Conservation (phyloP, 768 basidiomycete species). For the Dacryopinax primogenitus region DNA sequence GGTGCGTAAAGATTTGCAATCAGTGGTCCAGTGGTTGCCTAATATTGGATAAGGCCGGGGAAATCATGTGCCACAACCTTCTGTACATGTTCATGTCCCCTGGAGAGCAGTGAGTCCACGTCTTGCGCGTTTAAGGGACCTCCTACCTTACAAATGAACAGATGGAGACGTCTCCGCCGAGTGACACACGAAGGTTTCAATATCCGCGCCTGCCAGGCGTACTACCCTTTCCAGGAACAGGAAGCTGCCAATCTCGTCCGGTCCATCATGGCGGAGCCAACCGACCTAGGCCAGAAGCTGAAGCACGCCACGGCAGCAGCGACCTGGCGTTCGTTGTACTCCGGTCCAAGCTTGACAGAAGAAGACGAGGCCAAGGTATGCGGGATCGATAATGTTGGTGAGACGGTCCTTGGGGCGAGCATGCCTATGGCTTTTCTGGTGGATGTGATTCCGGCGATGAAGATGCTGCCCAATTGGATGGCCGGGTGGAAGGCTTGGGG, state of each 20-base stretch:
- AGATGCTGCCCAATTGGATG: background rate
- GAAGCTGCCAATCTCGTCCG: background rate
- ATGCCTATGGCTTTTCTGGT: background rate
- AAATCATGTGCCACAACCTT: background rate
- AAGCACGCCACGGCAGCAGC: background rate
- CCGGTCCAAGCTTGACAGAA: background rate
- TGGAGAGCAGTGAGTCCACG: background rate
- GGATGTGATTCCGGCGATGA: background rate
- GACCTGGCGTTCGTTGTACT: background rate
- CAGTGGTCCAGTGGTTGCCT: slow-evolving; percentile 21
- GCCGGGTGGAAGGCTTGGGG: background rate
- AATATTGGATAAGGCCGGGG: background rate
- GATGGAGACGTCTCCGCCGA: background rate
- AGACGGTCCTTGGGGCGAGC: background rate
- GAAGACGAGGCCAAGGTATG: background rate
- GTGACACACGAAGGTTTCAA: slow-evolving; percentile 5
- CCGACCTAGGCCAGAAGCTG: background rate
- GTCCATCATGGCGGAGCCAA: background rate
- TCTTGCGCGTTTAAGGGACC: background rate
- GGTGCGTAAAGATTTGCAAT: background rate
- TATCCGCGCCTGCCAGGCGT: background rate
- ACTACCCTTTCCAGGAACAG: slow-evolving; percentile 5
- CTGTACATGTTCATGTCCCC: background rate
- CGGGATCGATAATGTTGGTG: background rate
- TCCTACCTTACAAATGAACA: background rate